These are phyloP conservation scores for Fusarium heterosporum DNA, from an alignment of 2,329 filamentous ascomycete genomes.

Conservation along the genomic window DNA sequence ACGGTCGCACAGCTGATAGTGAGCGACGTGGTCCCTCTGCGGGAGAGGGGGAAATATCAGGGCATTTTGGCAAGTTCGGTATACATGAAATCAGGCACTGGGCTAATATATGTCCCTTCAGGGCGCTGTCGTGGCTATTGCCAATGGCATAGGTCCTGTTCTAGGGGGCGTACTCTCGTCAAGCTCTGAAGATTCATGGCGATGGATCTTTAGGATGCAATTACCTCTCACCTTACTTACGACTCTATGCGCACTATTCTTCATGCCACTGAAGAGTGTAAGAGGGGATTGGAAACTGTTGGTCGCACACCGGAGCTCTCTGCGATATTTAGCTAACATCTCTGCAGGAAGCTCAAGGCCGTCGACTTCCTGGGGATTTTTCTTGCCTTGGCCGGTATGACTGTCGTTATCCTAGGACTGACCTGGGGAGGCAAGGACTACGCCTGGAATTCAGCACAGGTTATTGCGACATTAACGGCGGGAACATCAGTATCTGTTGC, in stretches of 20 bases:
- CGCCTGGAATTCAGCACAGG: constrained; percentile 65
- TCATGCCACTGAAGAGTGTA: constrained; percentile 68
- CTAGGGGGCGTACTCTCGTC: constrained; percentile 64
- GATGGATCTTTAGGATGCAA: constrained; percentile 67
- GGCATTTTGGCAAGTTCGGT: constrained; percentile 59
- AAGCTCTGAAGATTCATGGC: constrained; percentile 59
- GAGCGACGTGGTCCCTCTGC: constrained; percentile 76
- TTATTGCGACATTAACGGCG: constrained; percentile 65
- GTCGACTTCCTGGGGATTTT: constrained; percentile 63
- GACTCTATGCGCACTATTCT: constrained; percentile 61
- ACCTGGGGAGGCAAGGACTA: constrained; percentile 72
- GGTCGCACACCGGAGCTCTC: constrained; percentile 6
- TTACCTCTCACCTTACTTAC: constrained; percentile 63
- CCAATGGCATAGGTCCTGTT: constrained; percentile 66
- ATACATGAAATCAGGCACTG: accelerated
- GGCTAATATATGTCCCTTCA: constrained; percentile 8
- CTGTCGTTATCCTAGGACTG: constrained; percentile 61
- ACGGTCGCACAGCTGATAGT: constrained; percentile 77
- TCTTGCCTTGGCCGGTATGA: constrained; percentile 59
- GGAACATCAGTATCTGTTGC: constrained; percentile 60
- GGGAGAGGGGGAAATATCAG: constrained; percentile 79
- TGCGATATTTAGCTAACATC: not conserved
- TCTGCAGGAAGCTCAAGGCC: constrained; percentile 58
- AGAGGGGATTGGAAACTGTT: constrained; percentile 62
- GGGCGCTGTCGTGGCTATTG: constrained; percentile 64